Evolutionary conservation across 169 alveolate species (phyloP).

Genomic region (Eimeria sp.): DNA sequence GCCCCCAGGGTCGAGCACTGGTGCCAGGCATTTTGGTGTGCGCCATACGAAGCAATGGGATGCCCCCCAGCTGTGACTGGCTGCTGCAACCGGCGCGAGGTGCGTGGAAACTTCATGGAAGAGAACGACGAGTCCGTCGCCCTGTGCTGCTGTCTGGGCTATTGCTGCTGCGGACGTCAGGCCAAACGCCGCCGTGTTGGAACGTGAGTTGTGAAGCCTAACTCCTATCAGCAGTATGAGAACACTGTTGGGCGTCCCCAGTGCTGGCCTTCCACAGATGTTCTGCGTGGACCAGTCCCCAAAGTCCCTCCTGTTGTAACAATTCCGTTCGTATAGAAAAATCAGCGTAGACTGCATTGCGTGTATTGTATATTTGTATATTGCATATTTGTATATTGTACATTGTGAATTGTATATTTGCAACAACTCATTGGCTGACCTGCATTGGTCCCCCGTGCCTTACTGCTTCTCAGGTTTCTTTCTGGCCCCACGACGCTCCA

Average conservation of each 20-base stretch:
- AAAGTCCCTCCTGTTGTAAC: neutral
- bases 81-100: constrained; percentile 74
- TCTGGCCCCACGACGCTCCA: constrained; percentile 66
- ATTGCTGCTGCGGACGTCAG: constrained; percentile 68
- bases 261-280: neutral
- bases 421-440: neutral
- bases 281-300: neutral
- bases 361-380: too few species aligned
- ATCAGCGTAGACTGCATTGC: too few species aligned
- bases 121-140: constrained; percentile 32
- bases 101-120: constrained; percentile 64
- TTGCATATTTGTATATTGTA: too few species aligned
- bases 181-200: constrained; percentile 35
- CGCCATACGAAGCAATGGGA: constrained; percentile 76
- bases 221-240: neutral
- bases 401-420: too few species aligned
- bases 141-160: constrained; percentile 53
- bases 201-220: neutral
- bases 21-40: constrained; percentile 82
- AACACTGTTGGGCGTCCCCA: neutral
- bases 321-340: neutral
- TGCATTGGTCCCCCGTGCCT: neutral
- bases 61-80: constrained; percentile 71
- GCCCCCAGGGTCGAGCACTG: constrained; percentile 78
- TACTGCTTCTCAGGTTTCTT: neutral